Evolutionary conservation across 805 yeast species (phyloP).

Genomic region (Tetrapisispora phaffii): DNA sequence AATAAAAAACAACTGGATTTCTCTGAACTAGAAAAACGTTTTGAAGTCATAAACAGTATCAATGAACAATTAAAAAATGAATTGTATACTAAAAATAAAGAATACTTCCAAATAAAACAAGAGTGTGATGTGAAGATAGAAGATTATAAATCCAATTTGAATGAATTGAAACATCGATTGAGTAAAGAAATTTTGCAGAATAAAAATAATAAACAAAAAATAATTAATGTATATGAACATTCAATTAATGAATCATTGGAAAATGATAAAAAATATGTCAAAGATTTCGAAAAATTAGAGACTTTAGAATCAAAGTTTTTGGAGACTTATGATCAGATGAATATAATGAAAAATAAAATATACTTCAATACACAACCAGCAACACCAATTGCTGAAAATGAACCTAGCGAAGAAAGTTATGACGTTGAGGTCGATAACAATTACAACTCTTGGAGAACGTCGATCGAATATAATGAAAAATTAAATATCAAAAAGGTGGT

Average conservation of each 20-base stretch:
- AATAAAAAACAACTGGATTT: not conserved
- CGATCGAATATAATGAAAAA: not conserved
- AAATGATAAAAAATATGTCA: not conserved
- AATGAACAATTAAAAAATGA: slow-evolving; percentile 1
- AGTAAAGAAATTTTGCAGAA: not conserved
- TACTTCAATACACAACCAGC: not conserved
- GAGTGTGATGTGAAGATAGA: not conserved
- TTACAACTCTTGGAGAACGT: slow-evolving; percentile 2
- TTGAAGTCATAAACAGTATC: not conserved
- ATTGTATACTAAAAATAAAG: not conserved
- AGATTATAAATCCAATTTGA: not conserved
- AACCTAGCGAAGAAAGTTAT: not conserved
- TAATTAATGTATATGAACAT: not conserved
- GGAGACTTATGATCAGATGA: not conserved
- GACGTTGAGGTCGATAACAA: not conserved
- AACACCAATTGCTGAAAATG: not conserved
- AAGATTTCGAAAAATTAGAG: not conserved
- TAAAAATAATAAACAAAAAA: not conserved
- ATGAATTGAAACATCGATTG: not conserved
- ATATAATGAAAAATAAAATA: slow-evolving; percentile 1
- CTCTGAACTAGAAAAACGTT: not conserved
- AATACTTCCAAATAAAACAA: not conserved
- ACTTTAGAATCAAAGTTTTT: not conserved
- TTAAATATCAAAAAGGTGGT: not conserved
- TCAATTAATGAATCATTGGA: not conserved